Conservation (phyloP, 179 eudicot genomes). For the Nepenthes alata region DNA sequence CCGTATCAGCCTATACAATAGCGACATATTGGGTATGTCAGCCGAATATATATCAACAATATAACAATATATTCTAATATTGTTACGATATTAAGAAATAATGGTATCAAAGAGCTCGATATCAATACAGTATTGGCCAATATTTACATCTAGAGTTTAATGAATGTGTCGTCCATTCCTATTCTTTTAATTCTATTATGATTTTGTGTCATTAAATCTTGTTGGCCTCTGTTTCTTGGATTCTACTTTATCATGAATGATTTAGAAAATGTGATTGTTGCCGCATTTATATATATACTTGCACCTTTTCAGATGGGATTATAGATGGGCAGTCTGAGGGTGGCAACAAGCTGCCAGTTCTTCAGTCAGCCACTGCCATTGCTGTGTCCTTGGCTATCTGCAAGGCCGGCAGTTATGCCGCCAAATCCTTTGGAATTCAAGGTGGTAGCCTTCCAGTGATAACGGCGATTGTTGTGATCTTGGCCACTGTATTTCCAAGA, state of each 20-base stretch:
- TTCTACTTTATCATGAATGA: neutral
- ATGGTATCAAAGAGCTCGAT: no score
- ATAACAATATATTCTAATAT: no score
- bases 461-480: constrained; percentile 60
- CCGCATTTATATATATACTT: neutral
- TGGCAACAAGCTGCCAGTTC: constrained; percentile 45
- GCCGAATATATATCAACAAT: no score
- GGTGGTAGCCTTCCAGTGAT: constrained; percentile 72
- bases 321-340: constrained; percentile 26
- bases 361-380: constrained; percentile 57
- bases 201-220: no score
- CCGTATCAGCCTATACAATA: neutral
- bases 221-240: no score
- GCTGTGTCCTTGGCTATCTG: constrained; percentile 80
- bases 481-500: constrained; percentile 64
- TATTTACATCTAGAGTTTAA: no score
- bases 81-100: no score
- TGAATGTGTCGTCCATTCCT: no score
- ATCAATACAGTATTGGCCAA: no score
- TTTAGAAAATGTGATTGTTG: neutral
- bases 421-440: constrained; percentile 51
- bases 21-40: neutral
- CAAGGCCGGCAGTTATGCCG: constrained; percentile 43
- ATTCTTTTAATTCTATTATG: no score
- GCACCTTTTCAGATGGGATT: constrained; percentile 20